Base-by-base conservation (phyloP, 257 asterid species). In the Misopates orontium region DNA sequence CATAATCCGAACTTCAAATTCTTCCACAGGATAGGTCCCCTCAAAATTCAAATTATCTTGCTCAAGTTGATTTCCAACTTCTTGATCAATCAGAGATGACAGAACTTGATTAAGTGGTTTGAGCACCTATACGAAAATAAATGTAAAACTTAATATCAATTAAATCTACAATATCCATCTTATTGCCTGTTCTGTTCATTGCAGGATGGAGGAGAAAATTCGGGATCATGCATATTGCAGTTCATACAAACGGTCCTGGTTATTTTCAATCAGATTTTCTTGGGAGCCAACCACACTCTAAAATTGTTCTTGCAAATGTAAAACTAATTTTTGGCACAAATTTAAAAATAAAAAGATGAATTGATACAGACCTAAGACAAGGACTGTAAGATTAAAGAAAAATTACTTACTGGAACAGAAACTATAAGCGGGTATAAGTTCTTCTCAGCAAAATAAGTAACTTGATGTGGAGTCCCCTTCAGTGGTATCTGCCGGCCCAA, bases 381-480 rank as follows among this genome's bases (percentile, higher is more conserved):
- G 23, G 16, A 57, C 17, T 17, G 36, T 49, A 71, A 64, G 59
- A 61, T 23, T 36, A 52, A 62, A 50, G 70, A 36, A 14, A 28
- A 24, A 55, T 70, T 68, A 82, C 98, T 87, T 73, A 93, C 98
- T 31, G 96, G 94, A 72, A 81, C 85, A 68, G 97, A 93, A 71
- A 93, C 95, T 81, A 93, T 87, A 28, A 93, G 79, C 2, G 99
- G 85, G 82, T 90, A 93, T 69, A 90, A 74, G 79, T 90, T 90
- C 92, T 93, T 93, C 85, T 93, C 99, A 45, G 95, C 76, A 74
- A 85, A 93, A 78, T 87, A 93, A 70, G 97, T 84, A 51, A 93
- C 94, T 79, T 93, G 97, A 84, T 93, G 99, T 36, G 99, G 96
- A 73, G 99, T 90, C 57, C 94, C 95, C 89, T 93, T 90, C 80